These are phyloP conservation scores for Trebouxia sp. DNA, from an alignment of 139 green algal genomes.

Conservation along the genomic window DNA sequence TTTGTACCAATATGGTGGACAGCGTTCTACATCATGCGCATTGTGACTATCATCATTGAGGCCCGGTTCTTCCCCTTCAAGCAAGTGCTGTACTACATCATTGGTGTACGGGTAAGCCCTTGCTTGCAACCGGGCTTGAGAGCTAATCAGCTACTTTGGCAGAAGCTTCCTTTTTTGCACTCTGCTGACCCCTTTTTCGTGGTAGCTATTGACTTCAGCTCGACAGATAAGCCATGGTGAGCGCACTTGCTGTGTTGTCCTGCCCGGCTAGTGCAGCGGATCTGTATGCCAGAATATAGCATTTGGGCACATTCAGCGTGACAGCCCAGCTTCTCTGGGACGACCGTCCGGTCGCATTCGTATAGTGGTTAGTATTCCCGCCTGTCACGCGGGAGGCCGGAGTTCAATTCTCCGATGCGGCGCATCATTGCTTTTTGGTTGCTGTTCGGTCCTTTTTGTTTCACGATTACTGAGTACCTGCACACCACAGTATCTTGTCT, in stretches of 20 bases:
- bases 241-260: too few relatives aligned
- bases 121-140: neutral
- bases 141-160: neutral
- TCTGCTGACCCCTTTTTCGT: too few relatives aligned
- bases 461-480: too few relatives aligned
- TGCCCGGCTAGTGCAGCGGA: too few relatives aligned
- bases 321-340: slow-evolving; percentile 4
- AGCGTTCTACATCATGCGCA: slow-evolving; percentile 22
- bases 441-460: too few relatives aligned
- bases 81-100: slow-evolving; percentile 36
- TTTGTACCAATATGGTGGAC: slow-evolving; percentile 11
- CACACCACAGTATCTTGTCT: too few relatives aligned
- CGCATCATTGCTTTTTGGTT: neutral
- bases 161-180: neutral
- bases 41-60: slow-evolving; percentile 29
- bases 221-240: too few relatives aligned
- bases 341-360: neutral
- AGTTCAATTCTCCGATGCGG: slow-evolving; percentile 11
- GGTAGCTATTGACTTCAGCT: too few relatives aligned
- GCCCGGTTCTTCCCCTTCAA: slow-evolving; percentile 4
- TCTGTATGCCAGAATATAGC: too few relatives aligned
- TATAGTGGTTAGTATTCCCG: slow-evolving; percentile 27
- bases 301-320: neutral
- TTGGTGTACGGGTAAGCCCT: slow-evolving; percentile 29
- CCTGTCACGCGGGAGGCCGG: slow-evolving; percentile 16